phyloP scores from a whole-genome alignment of 768 basidiomycete species.

The Punctularia strigosozonata region DNA sequence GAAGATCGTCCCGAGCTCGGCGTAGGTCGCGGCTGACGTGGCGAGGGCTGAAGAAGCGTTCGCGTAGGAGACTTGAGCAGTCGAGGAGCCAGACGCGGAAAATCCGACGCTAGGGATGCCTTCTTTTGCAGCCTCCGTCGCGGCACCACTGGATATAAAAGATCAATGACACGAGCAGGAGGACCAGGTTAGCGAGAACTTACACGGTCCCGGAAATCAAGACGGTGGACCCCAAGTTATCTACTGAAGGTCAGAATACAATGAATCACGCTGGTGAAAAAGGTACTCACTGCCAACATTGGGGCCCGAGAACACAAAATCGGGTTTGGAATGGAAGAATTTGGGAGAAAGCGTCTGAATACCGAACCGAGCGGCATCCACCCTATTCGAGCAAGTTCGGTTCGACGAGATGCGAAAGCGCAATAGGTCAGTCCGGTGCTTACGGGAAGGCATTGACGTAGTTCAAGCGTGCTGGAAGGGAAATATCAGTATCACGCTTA shows the following conservation, averaged over 20 bases:
- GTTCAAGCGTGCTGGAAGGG: slow-evolving; percentile 18
- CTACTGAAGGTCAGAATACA: slow-evolving; percentile 4
- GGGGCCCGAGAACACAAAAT: slow-evolving; percentile 34
- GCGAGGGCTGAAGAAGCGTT: slow-evolving; percentile 28
- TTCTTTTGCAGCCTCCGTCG: slow-evolving; percentile 15
- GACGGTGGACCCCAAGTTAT: slow-evolving; percentile 20
- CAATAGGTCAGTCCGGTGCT: too few relatives aligned
- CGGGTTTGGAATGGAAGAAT: slow-evolving; percentile 25
- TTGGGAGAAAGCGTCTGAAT: slow-evolving; percentile 33
- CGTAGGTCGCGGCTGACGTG: slow-evolving; percentile 12
- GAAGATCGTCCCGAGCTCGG: slow-evolving; percentile 11
- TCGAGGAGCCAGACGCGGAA: slow-evolving; percentile 11
- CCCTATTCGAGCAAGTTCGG: too few relatives aligned
- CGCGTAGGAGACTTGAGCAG: slow-evolving; percentile 17
- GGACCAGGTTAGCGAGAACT: slow-evolving; percentile 6
- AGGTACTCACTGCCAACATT: slow-evolving; percentile 29
- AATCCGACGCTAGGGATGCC: slow-evolving; percentile 20
- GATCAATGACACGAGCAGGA: neutral
- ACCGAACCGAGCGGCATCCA: slow-evolving; percentile 22
- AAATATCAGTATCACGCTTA: neutral
- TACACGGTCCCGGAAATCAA: slow-evolving; percentile 31
- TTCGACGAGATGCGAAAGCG: too few relatives aligned
- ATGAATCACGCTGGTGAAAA: neutral
- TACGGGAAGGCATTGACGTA: slow-evolving; percentile 25
- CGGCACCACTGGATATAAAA: slow-evolving; percentile 17